Conservation (phyloP, 1,284 basidiomycete species). For the Coniferiporia weirii region DNA sequence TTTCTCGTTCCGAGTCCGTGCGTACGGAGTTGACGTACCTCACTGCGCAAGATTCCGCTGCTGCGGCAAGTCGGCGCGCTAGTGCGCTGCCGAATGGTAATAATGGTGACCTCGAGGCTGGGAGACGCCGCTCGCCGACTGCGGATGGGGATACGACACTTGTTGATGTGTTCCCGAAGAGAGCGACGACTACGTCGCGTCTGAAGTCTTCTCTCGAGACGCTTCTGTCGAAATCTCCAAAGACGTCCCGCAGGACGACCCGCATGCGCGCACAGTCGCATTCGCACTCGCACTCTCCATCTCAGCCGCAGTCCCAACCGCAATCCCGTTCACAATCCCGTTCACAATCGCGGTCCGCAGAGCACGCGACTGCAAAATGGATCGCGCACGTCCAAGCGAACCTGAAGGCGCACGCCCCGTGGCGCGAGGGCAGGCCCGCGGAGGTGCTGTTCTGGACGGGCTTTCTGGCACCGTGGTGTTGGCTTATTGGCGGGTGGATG, state of each 20-base stretch:
- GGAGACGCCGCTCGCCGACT: not conserved
- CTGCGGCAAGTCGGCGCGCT: constrained; percentile 3
- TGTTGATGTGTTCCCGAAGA: constrained; percentile 1
- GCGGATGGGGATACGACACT: constrained; percentile 11
- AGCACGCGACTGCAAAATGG: constrained; percentile 1
- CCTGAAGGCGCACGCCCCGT: constrained; percentile 12
- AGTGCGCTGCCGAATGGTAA: not conserved
- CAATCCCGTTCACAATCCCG: not conserved
- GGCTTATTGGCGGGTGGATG: constrained; percentile 71
- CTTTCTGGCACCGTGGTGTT: constrained; percentile 58
- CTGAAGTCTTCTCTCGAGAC: constrained; percentile 15
- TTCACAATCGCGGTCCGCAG: not conserved
- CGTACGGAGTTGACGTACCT: constrained; percentile 18
- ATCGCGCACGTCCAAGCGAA: constrained; percentile 1
- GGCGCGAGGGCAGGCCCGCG: constrained; percentile 30
- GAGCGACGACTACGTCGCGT: constrained; percentile 8
- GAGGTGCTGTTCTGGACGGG: constrained; percentile 66
- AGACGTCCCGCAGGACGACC: constrained; percentile 5
- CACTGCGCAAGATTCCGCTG: constrained; percentile 13
- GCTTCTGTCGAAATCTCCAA: constrained; percentile 5
- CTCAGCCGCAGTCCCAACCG: not conserved
- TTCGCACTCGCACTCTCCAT: not conserved
- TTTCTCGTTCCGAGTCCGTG: constrained; percentile 15
- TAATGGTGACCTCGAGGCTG: constrained; percentile 5
- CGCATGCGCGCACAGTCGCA: not conserved